phyloP scores from a whole-genome alignment of 116 monocot genomes.

The Iris pallida region DNA sequence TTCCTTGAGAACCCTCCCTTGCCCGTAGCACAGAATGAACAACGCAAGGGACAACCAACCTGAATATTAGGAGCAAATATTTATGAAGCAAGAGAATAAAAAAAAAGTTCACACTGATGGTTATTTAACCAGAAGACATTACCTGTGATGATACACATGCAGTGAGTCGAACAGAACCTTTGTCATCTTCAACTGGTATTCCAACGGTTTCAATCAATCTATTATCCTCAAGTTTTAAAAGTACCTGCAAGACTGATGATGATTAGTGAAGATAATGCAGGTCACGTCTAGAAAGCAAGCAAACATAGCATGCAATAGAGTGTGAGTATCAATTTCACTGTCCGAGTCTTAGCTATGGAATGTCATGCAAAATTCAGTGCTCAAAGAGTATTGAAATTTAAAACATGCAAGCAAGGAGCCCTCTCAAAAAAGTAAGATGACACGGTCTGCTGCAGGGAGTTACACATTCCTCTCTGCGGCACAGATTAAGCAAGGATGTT shows the following conservation, averaged over 20 bases:
- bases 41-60: slow-evolving; percentile 93
- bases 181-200: slow-evolving; percentile 78
- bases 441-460: too few relatives aligned
- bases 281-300: too few relatives aligned
- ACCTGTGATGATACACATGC: slow-evolving; percentile 99
- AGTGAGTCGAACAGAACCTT: slow-evolving; percentile 72
- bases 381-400: too few relatives aligned
- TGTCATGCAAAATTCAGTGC: too few relatives aligned
- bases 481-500: too few relatives aligned
- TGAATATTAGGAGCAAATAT: slow-evolving; percentile 23
- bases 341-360: too few relatives aligned
- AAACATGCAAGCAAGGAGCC: too few relatives aligned
- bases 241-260: slow-evolving; percentile 42
- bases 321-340: too few relatives aligned
- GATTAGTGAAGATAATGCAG: not conserved
- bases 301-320: too few relatives aligned
- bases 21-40: slow-evolving; percentile 94
- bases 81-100: not conserved
- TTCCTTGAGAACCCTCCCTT: slow-evolving; percentile 95
- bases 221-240: slow-evolving; percentile 83
- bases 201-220: slow-evolving; percentile 94
- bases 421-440: too few relatives aligned
- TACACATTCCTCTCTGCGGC: too few relatives aligned
- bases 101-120: not conserved
- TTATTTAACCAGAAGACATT: slow-evolving; percentile 1